phyloP scores from a whole-genome alignment of 2,329 filamentous ascomycete genomes.

The Fusarium hainanense region DNA sequence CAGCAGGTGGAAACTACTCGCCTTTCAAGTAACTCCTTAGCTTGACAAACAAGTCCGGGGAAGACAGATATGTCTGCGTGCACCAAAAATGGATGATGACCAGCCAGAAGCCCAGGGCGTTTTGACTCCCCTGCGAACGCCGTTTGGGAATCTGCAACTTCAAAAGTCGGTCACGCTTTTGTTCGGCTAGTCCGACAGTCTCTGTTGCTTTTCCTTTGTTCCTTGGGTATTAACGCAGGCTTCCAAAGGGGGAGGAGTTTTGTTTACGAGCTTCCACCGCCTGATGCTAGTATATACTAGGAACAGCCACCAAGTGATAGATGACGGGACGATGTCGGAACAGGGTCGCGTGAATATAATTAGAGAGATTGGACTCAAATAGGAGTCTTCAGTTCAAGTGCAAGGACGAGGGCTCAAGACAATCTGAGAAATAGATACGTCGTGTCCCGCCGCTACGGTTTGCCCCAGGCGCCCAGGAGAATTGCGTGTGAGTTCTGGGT shows the following conservation, averaged over 20 bases:
- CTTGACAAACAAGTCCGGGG: slow-evolving; percentile 45
- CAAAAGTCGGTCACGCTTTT: slow-evolving; percentile 41
- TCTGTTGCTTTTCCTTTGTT: slow-evolving; percentile 41
- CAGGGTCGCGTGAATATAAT: slow-evolving; percentile 11
- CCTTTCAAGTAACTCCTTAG: slow-evolving; percentile 39
- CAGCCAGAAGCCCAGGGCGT: slow-evolving; percentile 38
- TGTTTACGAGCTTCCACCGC: slow-evolving; percentile 44
- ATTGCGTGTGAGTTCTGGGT: slow-evolving; percentile 34
- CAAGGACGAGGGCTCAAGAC: slow-evolving; percentile 28
- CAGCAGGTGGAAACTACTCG: slow-evolving; percentile 38
- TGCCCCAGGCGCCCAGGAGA: slow-evolving; percentile 28
- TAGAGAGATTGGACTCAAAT: slow-evolving; percentile 23
- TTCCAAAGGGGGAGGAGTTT: slow-evolving; percentile 32
- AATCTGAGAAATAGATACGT: slow-evolving; percentile 38
- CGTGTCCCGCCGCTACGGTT: slow-evolving; percentile 40
- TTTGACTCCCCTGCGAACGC: slow-evolving; percentile 29
- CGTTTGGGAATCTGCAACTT: slow-evolving; percentile 31
- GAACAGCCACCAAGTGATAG: slow-evolving; percentile 46
- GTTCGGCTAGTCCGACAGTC: slow-evolving; percentile 26
- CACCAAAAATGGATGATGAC: slow-evolving; percentile 31
- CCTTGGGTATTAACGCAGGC: slow-evolving; percentile 20
- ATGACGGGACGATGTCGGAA: slow-evolving; percentile 38
- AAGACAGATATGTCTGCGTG: slow-evolving; percentile 34
- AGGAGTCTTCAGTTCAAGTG: slow-evolving; percentile 22
- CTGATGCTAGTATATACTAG: slow-evolving; percentile 36